These are phyloP conservation scores for Solanum rostratum DNA, from an alignment of 257 asterid species.

Conservation along the genomic window DNA sequence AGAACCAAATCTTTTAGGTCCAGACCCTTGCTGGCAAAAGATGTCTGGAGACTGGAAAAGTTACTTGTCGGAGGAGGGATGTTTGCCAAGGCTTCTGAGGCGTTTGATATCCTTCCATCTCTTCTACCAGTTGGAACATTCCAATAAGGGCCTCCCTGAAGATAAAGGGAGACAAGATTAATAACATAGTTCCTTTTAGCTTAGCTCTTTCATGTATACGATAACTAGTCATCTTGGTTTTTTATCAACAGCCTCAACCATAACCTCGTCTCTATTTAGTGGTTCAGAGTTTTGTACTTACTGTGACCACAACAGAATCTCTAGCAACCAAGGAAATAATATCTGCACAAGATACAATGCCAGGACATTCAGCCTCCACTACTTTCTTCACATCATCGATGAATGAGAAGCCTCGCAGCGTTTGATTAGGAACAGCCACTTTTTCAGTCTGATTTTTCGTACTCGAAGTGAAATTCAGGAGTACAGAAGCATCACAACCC, in stretches of 20 bases:
- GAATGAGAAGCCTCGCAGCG: conserved; percentile 10
- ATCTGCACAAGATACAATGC: conserved; percentile 24
- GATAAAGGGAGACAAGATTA: not conserved
- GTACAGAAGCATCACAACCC: conserved; percentile 27
- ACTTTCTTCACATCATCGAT: conserved; percentile 17
- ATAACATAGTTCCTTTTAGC: not conserved
- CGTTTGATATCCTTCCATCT: conserved; percentile 20
- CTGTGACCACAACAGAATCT: conserved; percentile 9
- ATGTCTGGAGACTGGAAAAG: conserved; percentile 22
- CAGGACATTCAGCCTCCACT: conserved; percentile 18
- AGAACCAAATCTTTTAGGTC: not conserved
- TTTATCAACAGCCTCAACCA: not conserved
- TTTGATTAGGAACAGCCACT: conserved; percentile 13
- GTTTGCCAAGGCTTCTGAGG: conserved; percentile 19
- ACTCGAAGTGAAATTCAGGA: conserved; percentile 16
- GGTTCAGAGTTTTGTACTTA: not conserved
- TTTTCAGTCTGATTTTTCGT: conserved; percentile 19
- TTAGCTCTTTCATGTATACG: not conserved
- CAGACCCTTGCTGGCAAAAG: conserved; percentile 35
- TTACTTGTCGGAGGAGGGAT: conserved; percentile 56
- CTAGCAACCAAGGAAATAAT: conserved; percentile 10
- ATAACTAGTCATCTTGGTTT: not conserved
- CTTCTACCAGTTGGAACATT: conserved; percentile 24
- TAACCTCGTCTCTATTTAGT: not conserved
- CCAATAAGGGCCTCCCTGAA: conserved; percentile 20